Base-by-base conservation (phyloP, 495 filamentous ascomycete genomes). In the Xeromyces bisporus region DNA sequence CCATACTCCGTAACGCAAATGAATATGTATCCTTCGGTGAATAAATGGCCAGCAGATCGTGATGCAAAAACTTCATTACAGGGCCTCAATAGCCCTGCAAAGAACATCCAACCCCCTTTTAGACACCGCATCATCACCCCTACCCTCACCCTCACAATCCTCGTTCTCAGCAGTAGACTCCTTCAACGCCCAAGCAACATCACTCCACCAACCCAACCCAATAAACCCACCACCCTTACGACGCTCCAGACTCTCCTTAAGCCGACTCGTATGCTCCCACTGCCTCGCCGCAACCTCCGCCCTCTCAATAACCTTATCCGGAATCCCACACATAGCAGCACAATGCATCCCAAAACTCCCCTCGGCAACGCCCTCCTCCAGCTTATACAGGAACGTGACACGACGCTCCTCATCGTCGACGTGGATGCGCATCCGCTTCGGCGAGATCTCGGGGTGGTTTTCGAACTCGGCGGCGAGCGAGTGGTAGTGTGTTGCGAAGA, bases 321-420 rank as follows among this genome's bases (percentile, higher is more conserved):
- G 66, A 27, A 99, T 94, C 1, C 91, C 91, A 38, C 91, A 99
- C 89, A 96, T 99, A 21, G 80, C 71, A 1, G 91, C 91, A 49
- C 91, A 99, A 51, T 96, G 91, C 91, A 99, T 99, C 41, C 91
- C 91, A 55, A 94, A 96, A 43, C 80, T 89, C 1, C 91, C 91
- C 56, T 96, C 91, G 2, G 91, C 91, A 23, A 99, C 86, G 6
- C 91, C 91, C 13, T 79, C 69, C 55, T 96, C 91, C 0, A 99
- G 66, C 45, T 87, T 89, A 52, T 99, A 99, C 34, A 99, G 53
- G 56, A 96, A 99, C 0, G 89, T 93, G 17, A 99, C 71, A 9
- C 76, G 69, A 16, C 80, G 64, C 28, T 78, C 66, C 24, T 62
- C 67, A n/a, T 92, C 81, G 42, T 99, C 87, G 11, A 96, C 91